Evolutionary conservation across 202 grass and related monocot genomes (phyloP).

Genomic region (Dendrocalamus latiflorus): DNA sequence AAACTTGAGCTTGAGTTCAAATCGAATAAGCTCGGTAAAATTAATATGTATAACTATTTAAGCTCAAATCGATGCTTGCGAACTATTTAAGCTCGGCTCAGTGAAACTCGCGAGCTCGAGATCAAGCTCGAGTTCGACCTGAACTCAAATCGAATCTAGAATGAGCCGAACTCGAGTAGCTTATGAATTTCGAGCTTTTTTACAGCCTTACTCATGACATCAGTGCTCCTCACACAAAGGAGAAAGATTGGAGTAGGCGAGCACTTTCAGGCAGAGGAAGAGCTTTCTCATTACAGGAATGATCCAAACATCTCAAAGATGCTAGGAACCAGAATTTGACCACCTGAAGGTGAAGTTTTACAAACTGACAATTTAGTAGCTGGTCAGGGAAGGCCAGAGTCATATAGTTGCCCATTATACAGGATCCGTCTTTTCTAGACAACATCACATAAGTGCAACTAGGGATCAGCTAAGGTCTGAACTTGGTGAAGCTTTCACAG

Average conservation of each 20-base stretch:
- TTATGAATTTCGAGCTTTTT: too few species aligned
- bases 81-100: too few species aligned
- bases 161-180: too few species aligned
- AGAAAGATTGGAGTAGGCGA: constrained; percentile 70
- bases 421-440: constrained; percentile 62
- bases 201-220: constrained; percentile 52
- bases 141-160: too few species aligned
- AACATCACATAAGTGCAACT: constrained; percentile 50
- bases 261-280: constrained; percentile 69
- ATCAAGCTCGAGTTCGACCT: too few species aligned
- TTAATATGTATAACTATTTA: too few species aligned
- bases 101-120: too few species aligned
- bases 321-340: constrained; percentile 70
- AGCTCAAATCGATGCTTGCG: too few species aligned
- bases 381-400: constrained; percentile 45
- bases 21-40: too few species aligned
- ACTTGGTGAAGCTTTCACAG: constrained; percentile 67
- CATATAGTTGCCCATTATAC: constrained; percentile 52
- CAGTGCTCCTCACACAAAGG: constrained; percentile 55
- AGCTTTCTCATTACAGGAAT: constrained; percentile 50
- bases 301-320: constrained; percentile 53
- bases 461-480: constrained; percentile 65
- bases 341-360: constrained; percentile 33
- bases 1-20: too few species aligned
- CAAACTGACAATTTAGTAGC: constrained; percentile 15